phyloP scores from a whole-genome alignment of 2,329 filamentous ascomycete species.

The Westerdykella sp. region DNA sequence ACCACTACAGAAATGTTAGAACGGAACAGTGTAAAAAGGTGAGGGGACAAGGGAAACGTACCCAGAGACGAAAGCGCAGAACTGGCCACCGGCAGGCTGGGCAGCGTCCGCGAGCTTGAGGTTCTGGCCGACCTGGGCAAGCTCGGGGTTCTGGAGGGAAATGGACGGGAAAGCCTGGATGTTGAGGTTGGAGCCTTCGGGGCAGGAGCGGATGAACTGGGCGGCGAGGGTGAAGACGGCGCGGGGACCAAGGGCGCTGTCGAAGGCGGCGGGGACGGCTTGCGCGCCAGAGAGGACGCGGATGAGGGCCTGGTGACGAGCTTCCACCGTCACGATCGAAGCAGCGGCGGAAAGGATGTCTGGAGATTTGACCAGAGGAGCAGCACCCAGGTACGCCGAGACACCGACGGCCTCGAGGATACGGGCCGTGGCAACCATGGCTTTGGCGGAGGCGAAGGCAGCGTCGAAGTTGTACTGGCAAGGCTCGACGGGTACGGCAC shows the following conservation, averaged over 20 bases:
- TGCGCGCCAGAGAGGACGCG: constrained; percentile 53
- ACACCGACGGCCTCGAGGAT: constrained; percentile 68
- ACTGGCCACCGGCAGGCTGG: constrained; percentile 43
- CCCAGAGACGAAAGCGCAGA: constrained; percentile 64
- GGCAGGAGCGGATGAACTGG: constrained; percentile 66
- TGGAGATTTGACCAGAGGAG: constrained; percentile 55
- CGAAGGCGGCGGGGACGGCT: constrained; percentile 63
- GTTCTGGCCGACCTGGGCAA: constrained; percentile 36
- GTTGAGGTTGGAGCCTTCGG: constrained; percentile 55
- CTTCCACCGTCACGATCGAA: constrained; percentile 66
- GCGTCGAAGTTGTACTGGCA: constrained; percentile 64
- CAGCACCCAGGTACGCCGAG: constrained; percentile 65
- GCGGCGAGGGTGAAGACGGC: constrained; percentile 69
- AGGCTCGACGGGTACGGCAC: constrained; percentile 59
- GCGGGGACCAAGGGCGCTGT: constrained; percentile 61
- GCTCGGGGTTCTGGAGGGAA: constrained; percentile 48
- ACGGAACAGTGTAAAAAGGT: constrained; percentile 19
- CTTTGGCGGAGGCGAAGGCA: constrained; percentile 55
- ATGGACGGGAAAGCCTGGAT: constrained; percentile 57
- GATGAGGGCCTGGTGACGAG: constrained; percentile 68
- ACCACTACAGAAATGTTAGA: constrained; percentile 25
- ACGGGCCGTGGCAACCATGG: constrained; percentile 63
- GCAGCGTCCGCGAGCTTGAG: constrained; percentile 34
- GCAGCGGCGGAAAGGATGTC: constrained; percentile 60
- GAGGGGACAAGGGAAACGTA: constrained; percentile 19